Percentiles rank a stretch among this genome's conserved stretches.
Conservation (phyloP, 208 protist genomes). For the Wallacemonas sp. region DNA sequence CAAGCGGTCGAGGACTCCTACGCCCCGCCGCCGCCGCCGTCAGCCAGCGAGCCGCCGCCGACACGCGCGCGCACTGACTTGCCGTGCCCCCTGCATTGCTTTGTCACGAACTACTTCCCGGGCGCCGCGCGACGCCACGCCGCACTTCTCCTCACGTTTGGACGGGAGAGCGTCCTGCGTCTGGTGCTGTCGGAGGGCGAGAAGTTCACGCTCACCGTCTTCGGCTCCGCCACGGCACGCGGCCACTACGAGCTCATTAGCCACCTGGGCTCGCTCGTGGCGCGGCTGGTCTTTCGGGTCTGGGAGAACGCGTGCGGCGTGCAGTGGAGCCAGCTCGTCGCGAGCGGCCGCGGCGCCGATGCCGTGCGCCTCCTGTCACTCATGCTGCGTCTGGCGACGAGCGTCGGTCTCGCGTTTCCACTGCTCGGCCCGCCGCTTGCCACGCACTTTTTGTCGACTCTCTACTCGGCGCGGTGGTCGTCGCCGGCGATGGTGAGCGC, state of each 20-base stretch:
- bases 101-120: conserved; percentile 10
- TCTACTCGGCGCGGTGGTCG: conserved; percentile 84
- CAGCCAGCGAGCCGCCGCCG: no score
- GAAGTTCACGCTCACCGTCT: conserved; percentile 75
- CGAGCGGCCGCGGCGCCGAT: conserved; percentile 24
- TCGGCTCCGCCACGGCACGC: conserved; percentile 62
- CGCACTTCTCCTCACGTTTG: conserved; percentile 59
- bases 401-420: conserved; percentile 65
- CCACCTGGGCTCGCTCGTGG: conserved; percentile 87
- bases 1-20: neutral
- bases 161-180: conserved; percentile 81
- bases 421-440: conserved; percentile 77
- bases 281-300: conserved; percentile 87
- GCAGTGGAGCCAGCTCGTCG: conserved; percentile 72
- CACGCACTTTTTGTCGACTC: conserved; percentile 42
- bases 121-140: conserved; percentile 15
- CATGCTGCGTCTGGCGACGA: conserved; percentile 77
- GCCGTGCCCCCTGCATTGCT: conserved; percentile 34
- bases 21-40: neutral
- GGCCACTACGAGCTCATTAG: conserved; percentile 86
- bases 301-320: conserved; percentile 89
- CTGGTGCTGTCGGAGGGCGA: conserved; percentile 88
- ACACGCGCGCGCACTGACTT: conserved; percentile 10
- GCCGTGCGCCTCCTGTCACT: conserved; percentile 54
- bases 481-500: conserved; percentile 54